Conservation (phyloP, 331 rosid species). For the Prunus yedoensis region DNA sequence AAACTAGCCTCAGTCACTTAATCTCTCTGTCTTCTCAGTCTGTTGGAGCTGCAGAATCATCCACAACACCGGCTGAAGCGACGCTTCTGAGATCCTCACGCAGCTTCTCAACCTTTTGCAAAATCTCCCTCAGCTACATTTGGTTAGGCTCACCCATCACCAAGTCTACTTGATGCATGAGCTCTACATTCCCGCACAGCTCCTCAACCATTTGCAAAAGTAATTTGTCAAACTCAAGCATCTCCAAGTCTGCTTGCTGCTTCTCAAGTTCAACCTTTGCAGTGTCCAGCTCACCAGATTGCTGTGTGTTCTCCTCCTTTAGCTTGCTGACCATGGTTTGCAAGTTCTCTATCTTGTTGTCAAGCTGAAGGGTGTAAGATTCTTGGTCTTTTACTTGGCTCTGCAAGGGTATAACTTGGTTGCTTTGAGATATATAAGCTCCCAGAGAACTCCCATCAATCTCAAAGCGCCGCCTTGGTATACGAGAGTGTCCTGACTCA, state of each 20-base stretch:
- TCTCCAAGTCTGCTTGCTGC: background rate
- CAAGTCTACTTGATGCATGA: background rate
- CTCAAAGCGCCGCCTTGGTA: background rate
- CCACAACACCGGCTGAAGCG: background rate
- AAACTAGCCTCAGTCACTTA: background rate
- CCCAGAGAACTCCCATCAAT: background rate
- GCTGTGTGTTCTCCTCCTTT: background rate
- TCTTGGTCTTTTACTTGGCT: background rate
- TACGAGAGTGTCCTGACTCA: background rate
- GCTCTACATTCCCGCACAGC: background rate
- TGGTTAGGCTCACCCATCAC: background rate
- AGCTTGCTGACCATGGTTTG: background rate
- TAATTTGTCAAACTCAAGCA: background rate
- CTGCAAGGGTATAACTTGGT: background rate
- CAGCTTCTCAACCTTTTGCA: conserved; percentile 1
- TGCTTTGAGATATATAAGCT: background rate
- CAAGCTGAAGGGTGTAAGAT: background rate
- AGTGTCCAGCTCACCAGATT: background rate
- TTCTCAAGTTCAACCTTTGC: background rate
- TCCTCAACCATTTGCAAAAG: background rate
- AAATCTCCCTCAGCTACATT: conserved; percentile 2
- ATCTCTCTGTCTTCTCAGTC: background rate
- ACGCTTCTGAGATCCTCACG: background rate
- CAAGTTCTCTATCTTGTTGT: background rate
- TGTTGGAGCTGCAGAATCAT: background rate